Evolutionary conservation across 352 stramenopile species (phyloP), one percentile per base, ranked within the genome.

Genomic region (Phytophthora agathidicida): DNA sequence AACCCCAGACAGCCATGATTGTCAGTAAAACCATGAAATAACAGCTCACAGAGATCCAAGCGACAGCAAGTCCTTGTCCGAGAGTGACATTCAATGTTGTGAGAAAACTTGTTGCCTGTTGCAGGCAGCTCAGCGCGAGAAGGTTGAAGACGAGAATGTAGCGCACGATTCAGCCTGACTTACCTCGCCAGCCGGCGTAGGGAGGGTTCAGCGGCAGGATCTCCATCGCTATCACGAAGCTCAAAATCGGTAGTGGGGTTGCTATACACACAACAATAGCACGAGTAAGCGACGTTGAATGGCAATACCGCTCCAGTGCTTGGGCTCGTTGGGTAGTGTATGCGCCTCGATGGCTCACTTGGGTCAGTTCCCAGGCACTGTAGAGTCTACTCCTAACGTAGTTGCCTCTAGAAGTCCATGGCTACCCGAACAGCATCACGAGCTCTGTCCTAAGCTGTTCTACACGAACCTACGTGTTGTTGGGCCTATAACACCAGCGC

Each of bases 11-110:
- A 11, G 30, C 50, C 16, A 65, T 65, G 26, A 69, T 56, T 0
- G 26, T 13, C 20, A 69, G 11, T 11, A 73, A 19, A 14, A 69
- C 53, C 5, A 61, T 55, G 28, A 73, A 52, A 20, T 71, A 68
- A 13, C 43, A 54, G 32, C 47, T 53, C 8, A 65, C 38, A 19
- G 30, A 46, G 22, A 60, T 47, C 36, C 56, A 59, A 23, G 53
- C 33, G 27, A 63, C 63, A 7, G 43, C 45, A 28, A 68, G 19
- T 13, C 27, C 43, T 23, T 60, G 56, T 42, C 48, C 48, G 30
- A 65, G 30, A 6, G 59, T 68, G 14, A 52, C 45, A 20, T 51
- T 55, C 1, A 68, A 35, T 13, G 37, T 30, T 14, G 36, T 47
- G 3, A 51, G 26, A 32, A 59, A 52, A 45, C 46, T 51, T 6